These are phyloP conservation scores for Wickerhamiella australiensis DNA, from an alignment of 805 yeast genomes.

Conservation along the genomic window DNA sequence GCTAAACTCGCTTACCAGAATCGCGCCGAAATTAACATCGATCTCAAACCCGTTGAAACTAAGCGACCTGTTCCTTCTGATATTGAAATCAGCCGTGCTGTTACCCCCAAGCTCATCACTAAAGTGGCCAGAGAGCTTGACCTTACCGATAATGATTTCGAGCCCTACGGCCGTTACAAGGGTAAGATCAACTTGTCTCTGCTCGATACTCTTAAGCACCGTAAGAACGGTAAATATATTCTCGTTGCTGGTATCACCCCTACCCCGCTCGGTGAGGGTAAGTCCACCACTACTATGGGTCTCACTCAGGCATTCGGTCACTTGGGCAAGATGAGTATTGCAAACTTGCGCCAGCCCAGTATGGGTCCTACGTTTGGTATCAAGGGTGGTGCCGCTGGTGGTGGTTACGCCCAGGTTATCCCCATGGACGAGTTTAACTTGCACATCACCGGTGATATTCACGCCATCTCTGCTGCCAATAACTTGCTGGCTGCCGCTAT, in stretches of 20 bases:
- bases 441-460: conserved; percentile 96
- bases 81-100: conserved; percentile 77
- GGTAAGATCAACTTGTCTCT: conserved; percentile 72
- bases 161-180: conserved; percentile 80
- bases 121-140: conserved; percentile 73
- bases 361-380: conserved; percentile 99
- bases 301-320: conserved; percentile 90
- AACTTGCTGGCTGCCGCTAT: conserved; percentile 91
- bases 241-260: conserved; percentile 96
- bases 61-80: conserved; percentile 77
- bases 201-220: conserved; percentile 50
- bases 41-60: conserved; percentile 43
- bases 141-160: conserved; percentile 65
- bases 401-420: conserved; percentile 93
- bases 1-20: conserved; percentile 47
- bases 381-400: conserved; percentile 99
- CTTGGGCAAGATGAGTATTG: conserved; percentile 67
- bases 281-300: conserved; percentile 92
- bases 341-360: conserved; percentile 93
- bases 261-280: conserved; percentile 97
- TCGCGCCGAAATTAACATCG: conserved; percentile 38
- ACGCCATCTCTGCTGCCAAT: conserved; percentile 89
- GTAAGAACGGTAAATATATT: conserved; percentile 71
- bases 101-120: conserved; percentile 71
- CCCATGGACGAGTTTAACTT: conserved; percentile 99